Percentiles rank a stretch among this genome's conserved stretches.
Evolutionary conservation across 805 yeast species (phyloP).

Genomic region (Pichia cabralensis): DNA sequence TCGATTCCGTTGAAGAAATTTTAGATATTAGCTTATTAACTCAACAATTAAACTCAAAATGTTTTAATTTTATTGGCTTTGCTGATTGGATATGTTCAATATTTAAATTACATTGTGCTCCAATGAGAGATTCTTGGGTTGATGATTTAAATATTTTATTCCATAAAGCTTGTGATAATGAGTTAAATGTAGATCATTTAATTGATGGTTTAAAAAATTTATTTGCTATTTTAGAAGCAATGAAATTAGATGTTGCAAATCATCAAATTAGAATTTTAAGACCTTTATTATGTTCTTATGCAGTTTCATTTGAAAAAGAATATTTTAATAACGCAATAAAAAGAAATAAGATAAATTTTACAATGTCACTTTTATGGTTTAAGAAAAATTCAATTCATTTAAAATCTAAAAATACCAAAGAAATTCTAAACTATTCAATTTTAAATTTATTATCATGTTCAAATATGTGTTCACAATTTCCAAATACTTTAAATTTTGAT

Average conservation of each 20-base stretch:
- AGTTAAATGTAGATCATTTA: conserved; percentile 30
- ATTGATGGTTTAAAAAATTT: conserved; percentile 71
- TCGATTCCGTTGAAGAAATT: conserved; percentile 53
- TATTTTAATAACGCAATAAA: conserved; percentile 49
- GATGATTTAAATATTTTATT: conserved; percentile 65
- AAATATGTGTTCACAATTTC: conserved; percentile 73
- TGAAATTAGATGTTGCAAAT: conserved; percentile 92
- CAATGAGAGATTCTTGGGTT: conserved; percentile 89
- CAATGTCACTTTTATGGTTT: conserved; percentile 61
- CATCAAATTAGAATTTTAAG: conserved; percentile 83
- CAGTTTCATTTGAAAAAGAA: conserved; percentile 81
- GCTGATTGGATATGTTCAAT: conserved; percentile 67
- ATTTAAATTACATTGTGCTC: conserved; percentile 87
- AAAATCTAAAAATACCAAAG: conserved; percentile 14
- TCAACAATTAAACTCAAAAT: conserved; percentile 63
- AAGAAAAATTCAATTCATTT: conserved; percentile 23
- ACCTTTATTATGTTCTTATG: conserved; percentile 77
- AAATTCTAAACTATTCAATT: conserved; percentile 40
- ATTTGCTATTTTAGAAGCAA: conserved; percentile 80
- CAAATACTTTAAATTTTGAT: conserved; percentile 76
- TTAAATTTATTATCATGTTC: conserved; percentile 64
- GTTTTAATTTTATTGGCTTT: conserved; percentile 63
- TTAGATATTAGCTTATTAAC: conserved; percentile 67
- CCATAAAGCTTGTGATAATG: conserved; percentile 30
- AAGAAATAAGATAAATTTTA: conserved; percentile 50